Conservation (phyloP, 2,329 filamentous ascomycete genomes). For the Aureobasidium sp. region DNA sequence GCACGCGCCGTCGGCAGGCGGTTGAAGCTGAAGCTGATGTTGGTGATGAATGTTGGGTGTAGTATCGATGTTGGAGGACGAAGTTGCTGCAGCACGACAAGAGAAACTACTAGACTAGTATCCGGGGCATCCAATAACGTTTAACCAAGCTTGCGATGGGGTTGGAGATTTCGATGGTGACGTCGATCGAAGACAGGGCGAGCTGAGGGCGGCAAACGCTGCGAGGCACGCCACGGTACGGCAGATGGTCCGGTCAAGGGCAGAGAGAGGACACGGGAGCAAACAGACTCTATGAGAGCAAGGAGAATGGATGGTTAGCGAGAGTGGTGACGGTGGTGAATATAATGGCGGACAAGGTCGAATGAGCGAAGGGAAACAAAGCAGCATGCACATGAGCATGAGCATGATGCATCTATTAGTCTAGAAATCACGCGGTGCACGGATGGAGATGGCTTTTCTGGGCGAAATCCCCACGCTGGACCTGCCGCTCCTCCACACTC, state of each 20-base stretch:
- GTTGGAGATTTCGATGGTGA: not conserved
- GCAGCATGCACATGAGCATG: not conserved
- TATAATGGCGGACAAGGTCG: not conserved
- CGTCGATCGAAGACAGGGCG: slow-evolving; percentile 8
- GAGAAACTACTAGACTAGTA: not conserved
- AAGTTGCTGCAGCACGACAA: not conserved
- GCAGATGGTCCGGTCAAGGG: not conserved
- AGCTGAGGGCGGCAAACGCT: not conserved
- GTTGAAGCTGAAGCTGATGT: not conserved
- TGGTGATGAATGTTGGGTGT: not conserved
- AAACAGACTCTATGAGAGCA: not conserved
- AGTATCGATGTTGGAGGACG: not conserved
- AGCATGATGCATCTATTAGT: not conserved
- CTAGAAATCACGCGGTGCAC: not conserved
- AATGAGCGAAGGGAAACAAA: not conserved
- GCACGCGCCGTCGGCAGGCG: not conserved
- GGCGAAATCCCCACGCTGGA: not conserved
- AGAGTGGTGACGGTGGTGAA: not conserved
- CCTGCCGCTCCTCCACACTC: not conserved
- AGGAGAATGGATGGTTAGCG: not conserved
- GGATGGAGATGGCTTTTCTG: not conserved
- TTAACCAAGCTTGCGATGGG: not conserved
- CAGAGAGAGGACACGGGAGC: not conserved
- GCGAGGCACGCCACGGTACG: not conserved
- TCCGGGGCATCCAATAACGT: not conserved